These are phyloP conservation scores for Diversispora eburnea DNA, from an alignment of 192 early-diverging fungal genomes.

Conservation along the genomic window DNA sequence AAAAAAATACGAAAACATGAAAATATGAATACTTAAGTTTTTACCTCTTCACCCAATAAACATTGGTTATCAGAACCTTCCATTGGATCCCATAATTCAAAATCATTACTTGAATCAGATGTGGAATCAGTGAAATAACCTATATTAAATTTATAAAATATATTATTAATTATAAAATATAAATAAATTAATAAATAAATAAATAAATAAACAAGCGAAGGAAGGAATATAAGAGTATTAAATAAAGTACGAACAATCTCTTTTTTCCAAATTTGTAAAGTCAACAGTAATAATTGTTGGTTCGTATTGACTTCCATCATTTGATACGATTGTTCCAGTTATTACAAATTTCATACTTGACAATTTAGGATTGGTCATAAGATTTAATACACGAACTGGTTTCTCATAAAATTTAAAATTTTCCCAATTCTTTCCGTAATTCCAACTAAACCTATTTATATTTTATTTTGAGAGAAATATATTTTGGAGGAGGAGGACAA, in stretches of 20 bases:
- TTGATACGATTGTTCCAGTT: constrained; percentile 47
- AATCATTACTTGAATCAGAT: constrained; percentile 65
- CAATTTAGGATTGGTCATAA: constrained; percentile 62
- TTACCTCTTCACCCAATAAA: constrained; percentile 52
- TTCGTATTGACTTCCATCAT: constrained; percentile 24
- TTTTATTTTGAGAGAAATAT: no score
- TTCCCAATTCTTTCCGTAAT: constrained; percentile 78
- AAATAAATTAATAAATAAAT: not conserved
- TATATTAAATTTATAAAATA: constrained; percentile 45
- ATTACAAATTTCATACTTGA: constrained; percentile 74
- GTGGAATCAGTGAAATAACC: no score
- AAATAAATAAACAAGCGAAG: no score
- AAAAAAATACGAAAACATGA: not conserved
- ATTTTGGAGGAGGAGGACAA: not conserved
- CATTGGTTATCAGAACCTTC: constrained; percentile 64
- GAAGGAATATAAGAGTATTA: not conserved
- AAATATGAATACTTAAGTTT: no score
- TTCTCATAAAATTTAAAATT: constrained; percentile 52
- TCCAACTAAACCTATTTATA: constrained; percentile 53
- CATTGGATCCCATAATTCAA: constrained; percentile 83
- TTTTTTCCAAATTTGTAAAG: constrained; percentile 45
- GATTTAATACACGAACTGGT: constrained; percentile 56
- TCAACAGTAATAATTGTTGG: constrained; percentile 54
- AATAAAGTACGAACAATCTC: constrained; percentile 43
- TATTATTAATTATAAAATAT: constrained; percentile 38